Evolutionary conservation across 148 eudicot species (phyloP), one percentile per base, ranked within the genome.

Genomic region (Oxyria digyna): DNA sequence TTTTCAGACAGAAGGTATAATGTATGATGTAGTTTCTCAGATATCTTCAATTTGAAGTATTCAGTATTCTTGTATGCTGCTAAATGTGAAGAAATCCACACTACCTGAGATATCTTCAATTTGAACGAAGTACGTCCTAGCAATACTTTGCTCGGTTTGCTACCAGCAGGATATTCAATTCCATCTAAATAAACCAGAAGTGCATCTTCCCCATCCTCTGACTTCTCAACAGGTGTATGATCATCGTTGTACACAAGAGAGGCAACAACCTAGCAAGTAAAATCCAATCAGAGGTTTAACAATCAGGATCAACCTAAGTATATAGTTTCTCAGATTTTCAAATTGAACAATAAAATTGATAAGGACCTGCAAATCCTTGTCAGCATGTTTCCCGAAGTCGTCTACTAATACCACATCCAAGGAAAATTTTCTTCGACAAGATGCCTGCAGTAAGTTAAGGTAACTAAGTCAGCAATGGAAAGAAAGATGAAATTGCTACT

Each of bases 101-200:
- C 69, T 68, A 91, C 97, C 90, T 89, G 93, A 63, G 97, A 84
- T 72, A 91, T 80, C 76, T 84, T 85, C 73, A 91, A 82, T 73
- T 84, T 89, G 73, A 87, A 87, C 31, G 93, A 81, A 54, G 93
- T 89, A 74, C 86, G 91, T 9, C 97, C 97, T 50, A 73, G 80
- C 45, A 76, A 69, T 72, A 89, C 46, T 84, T 77, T 85, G 74
- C 79, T 75, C 27, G 97, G 96, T 57, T 78, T 82, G 77, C 82
- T 86, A 74, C 57, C 63, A 69, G 82, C 77, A 69, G 87, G 76
- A 79, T 76, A 84, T 72, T 91, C 96, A 69, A 77, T 72, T 69
- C 96, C 96, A 76, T 87, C 85, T 71, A 54, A 83, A 71, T 75
- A 87, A 57, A 75, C 71, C 54, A 91, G 74, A 69, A 91, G 89